A percentile compares a stretch with the other conserved stretches of the same genome.
These are phyloP conservation scores for Ordospora pajunii DNA, from an alignment of 371 early-diverging fungal species.

Conservation along the genomic window DNA sequence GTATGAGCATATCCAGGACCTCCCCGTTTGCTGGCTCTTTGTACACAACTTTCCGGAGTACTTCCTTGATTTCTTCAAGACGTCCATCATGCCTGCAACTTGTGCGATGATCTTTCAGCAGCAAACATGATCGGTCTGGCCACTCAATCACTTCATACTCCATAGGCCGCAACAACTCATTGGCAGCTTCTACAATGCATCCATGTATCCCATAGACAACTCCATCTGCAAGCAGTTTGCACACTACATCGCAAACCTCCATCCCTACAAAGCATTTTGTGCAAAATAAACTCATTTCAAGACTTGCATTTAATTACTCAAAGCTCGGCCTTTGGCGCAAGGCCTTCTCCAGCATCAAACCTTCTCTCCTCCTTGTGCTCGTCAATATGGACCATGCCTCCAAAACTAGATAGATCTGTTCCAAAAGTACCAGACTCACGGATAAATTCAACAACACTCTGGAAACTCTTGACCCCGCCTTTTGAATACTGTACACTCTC, in stretches of 20 bases:
- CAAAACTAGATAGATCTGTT: not conserved
- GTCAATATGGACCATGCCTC: too few relatives aligned
- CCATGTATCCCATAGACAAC: not conserved
- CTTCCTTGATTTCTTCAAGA: not conserved
- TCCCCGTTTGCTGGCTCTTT: not conserved
- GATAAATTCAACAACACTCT: slow-evolving; percentile 8
- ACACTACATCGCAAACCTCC: not conserved
- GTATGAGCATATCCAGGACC: not conserved
- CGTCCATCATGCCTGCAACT: not conserved
- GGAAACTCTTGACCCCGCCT: not conserved
- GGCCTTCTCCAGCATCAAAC: not conserved
- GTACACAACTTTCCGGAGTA: not conserved
- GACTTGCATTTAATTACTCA: not conserved
- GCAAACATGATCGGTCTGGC: slow-evolving; percentile 17
- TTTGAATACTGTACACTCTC: slow-evolving; percentile 10
- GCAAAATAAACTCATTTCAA: not conserved
- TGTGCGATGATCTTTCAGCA: not conserved
- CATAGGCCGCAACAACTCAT: not conserved
- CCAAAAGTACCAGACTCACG: not conserved
- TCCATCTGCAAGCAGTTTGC: not conserved
- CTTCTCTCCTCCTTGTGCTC: not conserved
- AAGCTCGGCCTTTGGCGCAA: not conserved
- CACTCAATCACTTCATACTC: slow-evolving; percentile 17
- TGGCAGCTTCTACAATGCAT: not conserved
- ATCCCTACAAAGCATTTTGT: not conserved